Percentiles rank a stretch among this genome's conserved stretches.
Conservation (phyloP, 768 basidiomycete genomes). For the Boletus subcaerulescens region DNA sequence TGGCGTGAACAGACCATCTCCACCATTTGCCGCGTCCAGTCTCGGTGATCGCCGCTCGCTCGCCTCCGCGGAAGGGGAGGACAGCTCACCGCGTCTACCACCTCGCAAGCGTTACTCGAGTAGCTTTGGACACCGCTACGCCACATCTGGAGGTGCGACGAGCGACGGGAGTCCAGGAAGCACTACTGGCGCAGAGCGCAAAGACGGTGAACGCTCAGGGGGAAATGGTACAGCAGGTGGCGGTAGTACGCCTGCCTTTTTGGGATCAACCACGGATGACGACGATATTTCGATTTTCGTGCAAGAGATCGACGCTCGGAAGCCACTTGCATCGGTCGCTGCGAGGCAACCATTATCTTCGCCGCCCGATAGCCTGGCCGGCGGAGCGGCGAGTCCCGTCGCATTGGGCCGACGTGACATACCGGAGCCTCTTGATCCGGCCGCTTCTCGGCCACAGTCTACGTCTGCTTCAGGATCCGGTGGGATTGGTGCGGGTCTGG, state of each 20-base stretch:
- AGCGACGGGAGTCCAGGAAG: constrained; percentile 34
- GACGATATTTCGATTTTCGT: constrained; percentile 79
- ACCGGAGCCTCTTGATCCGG: background rate
- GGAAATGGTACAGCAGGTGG: constrained; percentile 22
- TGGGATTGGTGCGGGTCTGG: background rate
- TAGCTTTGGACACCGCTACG: constrained; percentile 73
- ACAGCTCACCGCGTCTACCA: constrained; percentile 26
- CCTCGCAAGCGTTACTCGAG: constrained; percentile 68
- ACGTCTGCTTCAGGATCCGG: background rate
- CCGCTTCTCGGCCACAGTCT: constrained; percentile 3
- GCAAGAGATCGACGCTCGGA: constrained; percentile 69
- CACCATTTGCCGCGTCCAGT: constrained; percentile 42
- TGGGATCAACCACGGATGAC: constrained; percentile 57
- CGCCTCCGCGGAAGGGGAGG: constrained; percentile 35
- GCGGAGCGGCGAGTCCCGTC: constrained; percentile 8
- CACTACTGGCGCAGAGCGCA: constrained; percentile 13
- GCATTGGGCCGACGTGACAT: background rate
- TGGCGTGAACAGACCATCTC: constrained; percentile 34
- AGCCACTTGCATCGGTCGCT: constrained; percentile 45
- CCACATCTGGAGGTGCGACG: constrained; percentile 39
- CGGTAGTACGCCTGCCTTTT: constrained; percentile 35
- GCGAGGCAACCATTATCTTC: constrained; percentile 12
- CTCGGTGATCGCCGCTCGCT: constrained; percentile 41
- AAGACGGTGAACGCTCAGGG: constrained; percentile 19
- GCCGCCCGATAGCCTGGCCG: background rate